These are phyloP conservation scores for Fraxinus velutina DNA, from an alignment of 305 asterid genomes.

Conservation along the genomic window DNA sequence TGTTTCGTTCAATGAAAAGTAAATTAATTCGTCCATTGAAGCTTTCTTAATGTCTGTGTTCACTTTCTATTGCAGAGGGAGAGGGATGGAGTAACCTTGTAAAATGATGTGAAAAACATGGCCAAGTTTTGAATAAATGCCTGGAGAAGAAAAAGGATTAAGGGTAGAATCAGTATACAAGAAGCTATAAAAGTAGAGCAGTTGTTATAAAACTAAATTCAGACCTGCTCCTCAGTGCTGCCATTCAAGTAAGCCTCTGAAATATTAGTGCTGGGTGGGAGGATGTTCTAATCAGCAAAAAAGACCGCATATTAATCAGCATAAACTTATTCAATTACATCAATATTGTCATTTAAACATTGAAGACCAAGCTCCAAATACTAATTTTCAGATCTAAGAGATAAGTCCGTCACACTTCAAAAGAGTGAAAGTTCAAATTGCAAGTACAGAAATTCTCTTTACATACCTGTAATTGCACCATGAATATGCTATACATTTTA, in stretches of 20 bases:
- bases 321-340: neutral
- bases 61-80: neutral
- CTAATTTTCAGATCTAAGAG: neutral
- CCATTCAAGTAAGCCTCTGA: conserved; percentile 81
- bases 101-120: conserved; percentile 86
- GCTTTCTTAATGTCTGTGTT: neutral
- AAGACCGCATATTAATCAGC: conserved; percentile 22
- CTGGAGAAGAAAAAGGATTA: conserved; percentile 39
- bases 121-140: conserved; percentile 95
- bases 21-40: neutral
- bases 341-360: conserved; percentile 10
- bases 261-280: conserved; percentile 63
- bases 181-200: neutral
- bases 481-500: conserved; percentile 71
- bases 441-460: neutral
- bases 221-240: conserved; percentile 84
- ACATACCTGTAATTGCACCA: conserved; percentile 85
- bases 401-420: neutral
- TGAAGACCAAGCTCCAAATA: neutral
- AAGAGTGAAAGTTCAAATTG: neutral
- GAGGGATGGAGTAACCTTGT: conserved; percentile 51
- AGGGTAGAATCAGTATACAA: conserved; percentile 16
- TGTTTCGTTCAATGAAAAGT: neutral
- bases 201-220: conserved; percentile 11
- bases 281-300: conserved; percentile 46